These are phyloP conservation scores for Monilinia aucupariae DNA, from an alignment of 2,329 filamentous ascomycete genomes.

Conservation along the genomic window DNA sequence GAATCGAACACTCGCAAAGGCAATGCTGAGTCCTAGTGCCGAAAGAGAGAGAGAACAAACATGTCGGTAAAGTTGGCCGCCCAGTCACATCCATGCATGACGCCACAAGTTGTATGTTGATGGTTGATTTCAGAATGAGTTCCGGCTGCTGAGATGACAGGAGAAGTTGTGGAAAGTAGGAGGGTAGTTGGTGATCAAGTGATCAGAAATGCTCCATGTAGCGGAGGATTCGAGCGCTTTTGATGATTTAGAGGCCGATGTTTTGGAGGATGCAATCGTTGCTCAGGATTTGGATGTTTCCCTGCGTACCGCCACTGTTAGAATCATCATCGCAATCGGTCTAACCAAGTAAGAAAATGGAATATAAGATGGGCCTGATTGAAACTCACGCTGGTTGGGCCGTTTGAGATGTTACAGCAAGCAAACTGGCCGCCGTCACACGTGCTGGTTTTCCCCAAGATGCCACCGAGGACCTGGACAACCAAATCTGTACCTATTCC, in stretches of 20 bases:
- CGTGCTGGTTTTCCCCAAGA: neutral
- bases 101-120: neutral
- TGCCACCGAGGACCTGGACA: neutral
- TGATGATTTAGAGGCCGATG: neutral
- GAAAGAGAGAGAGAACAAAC: neutral
- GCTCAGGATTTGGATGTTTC: neutral
- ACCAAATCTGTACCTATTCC: neutral
- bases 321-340: slow-evolving; percentile 7
- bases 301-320: neutral
- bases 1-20: neutral
- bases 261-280: neutral
- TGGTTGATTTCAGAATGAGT: neutral
- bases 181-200: neutral
- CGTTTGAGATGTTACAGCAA: neutral
- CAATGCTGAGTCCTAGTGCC: slow-evolving; percentile 4
- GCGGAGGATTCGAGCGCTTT: neutral
- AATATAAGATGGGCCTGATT: neutral
- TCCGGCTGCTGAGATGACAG: neutral
- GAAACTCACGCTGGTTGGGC: neutral
- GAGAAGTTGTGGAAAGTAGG: neutral
- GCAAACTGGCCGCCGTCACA: neutral
- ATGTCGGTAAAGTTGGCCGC: neutral
- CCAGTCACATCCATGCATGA: neutral
- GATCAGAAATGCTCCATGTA: neutral
- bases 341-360: slow-evolving; percentile 10